Evolutionary conservation across 306 rosid species (phyloP), one percentile per base, ranked within the genome.

Genomic region (Acacia acuminata): DNA sequence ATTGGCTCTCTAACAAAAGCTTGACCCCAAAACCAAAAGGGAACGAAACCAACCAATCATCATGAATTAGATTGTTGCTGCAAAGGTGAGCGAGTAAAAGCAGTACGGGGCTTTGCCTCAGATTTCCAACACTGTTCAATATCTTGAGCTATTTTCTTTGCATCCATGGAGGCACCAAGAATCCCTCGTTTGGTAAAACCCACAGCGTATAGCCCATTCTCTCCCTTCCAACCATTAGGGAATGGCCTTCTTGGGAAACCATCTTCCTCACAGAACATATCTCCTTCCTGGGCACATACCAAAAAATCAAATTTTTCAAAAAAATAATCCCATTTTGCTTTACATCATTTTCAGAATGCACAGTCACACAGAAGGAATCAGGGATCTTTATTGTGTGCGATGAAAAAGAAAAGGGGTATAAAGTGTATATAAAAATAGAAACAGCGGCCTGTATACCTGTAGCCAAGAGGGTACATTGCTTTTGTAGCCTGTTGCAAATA

Each of bases 391-490:
- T 51, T 73, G 47, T 32, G 16, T 51, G 66, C 30, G 22, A 4
- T 58, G 15, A 74, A 42, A 40, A 17, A 38, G 47, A 71, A 11
- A 15, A 64, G 20, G 55, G 68, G 68, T 27, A 30, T 10, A 61
- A 51, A 47, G 73, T 38, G 40, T 30, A 16, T 14, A 16, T 34
- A 32, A 15, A 66, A 32, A 66, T 66, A 34, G 71, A 34, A 64
- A 64, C 15, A 14, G 70, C 40, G 8, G 70, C 70, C 14, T 32
- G 48, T 61, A 58, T 85, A 94, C 99, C 99, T 92, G 91, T 71
- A 96, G 98, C 99, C 99, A 96, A 82, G 85, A 82, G 82, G 97
- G 99, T 8, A 96, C 99, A 83, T 94, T 96, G 86, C 99, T 96
- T 94, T 89, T 96, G 87, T 96, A 96, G 65, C 99, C 99, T 14